Percentiles rank a stretch among this genome's conserved stretches.
These are phyloP conservation scores for Chlamydomonas reinhardtii DNA, from an alignment of 163 green algal species.

Conservation along the genomic window DNA sequence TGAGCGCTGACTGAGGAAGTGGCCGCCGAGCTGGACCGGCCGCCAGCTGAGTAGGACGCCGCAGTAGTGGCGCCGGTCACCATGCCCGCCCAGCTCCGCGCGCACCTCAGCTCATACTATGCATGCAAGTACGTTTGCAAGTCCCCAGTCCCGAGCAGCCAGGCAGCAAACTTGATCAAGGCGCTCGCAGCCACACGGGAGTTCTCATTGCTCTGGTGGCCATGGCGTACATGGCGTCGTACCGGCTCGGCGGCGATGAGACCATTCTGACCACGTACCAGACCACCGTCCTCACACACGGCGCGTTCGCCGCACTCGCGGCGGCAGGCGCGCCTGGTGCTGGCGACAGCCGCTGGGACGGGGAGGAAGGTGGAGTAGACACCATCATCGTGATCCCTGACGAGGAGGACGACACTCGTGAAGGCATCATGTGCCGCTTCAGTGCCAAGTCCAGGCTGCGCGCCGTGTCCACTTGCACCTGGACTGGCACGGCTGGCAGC, in stretches of 20 bases:
- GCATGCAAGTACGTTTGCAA: slow-evolving; percentile 2
- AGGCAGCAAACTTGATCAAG: not conserved
- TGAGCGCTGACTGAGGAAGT: not conserved
- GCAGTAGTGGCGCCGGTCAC: too few relatives aligned
- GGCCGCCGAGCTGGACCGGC: not conserved
- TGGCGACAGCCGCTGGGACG: too few relatives aligned
- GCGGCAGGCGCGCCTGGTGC: too few relatives aligned
- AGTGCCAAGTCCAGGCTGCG: too few relatives aligned
- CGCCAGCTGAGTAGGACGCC: not conserved
- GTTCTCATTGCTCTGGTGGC: not conserved
- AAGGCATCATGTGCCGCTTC: too few relatives aligned
- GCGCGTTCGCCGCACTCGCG: not conserved
- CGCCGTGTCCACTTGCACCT: too few relatives aligned
- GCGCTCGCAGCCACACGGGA: not conserved
- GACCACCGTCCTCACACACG: not conserved
- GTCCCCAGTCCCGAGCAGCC: not conserved
- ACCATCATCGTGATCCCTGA: too few relatives aligned
- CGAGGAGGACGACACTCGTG: too few relatives aligned
- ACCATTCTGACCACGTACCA: not conserved
- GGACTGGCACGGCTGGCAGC: too few relatives aligned
- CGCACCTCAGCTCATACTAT: not conserved
- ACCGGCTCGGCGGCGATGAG: not conserved
- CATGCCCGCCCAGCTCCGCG: too few relatives aligned
- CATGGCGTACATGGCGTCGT: not conserved
- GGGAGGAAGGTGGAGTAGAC: too few relatives aligned